Evolutionary conservation across 2,329 filamentous ascomycete genomes (phyloP).

Genomic region (Hypoxylon sp.): DNA sequence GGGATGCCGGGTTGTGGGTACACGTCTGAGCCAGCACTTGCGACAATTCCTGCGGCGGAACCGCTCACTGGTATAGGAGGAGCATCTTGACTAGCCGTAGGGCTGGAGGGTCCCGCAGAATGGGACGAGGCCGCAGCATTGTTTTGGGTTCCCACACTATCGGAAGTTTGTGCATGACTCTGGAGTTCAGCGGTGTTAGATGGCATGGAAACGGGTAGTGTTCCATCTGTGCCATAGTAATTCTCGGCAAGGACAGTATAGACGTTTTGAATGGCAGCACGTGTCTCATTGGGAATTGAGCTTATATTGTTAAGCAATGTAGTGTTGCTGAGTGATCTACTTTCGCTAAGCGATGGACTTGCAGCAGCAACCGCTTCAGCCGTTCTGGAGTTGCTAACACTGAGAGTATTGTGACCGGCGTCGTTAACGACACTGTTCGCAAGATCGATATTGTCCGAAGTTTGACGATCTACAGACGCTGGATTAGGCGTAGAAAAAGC

Average conservation of each 20-base stretch:
- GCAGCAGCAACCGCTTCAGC: too few relatives aligned
- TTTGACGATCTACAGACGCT: neutral
- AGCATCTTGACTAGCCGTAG: neutral
- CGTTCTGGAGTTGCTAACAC: too few relatives aligned
- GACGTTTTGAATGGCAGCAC: neutral
- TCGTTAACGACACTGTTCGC: neutral
- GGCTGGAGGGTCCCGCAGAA: neutral
- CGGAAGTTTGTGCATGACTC: neutral
- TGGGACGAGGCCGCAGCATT: neutral
- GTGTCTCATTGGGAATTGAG: neutral
- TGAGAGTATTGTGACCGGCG: neutral
- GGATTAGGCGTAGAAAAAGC: neutral
- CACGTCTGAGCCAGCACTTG: neutral
- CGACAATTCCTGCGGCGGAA: neutral
- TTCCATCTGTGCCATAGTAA: neutral
- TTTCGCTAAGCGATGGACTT: neutral
- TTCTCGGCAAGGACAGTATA: neutral
- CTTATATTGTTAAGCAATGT: neutral
- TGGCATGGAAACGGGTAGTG: neutral
- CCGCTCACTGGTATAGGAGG: neutral
- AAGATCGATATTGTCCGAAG: neutral
- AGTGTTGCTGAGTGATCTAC: too few relatives aligned
- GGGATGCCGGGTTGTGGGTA: too few relatives aligned
- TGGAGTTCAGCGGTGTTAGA: neutral
- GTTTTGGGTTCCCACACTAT: neutral